Percentiles rank a stretch among this genome's conserved stretches.
Evolutionary conservation across 148 eudicot species (phyloP).

Genomic region (Nepenthes mirabilis): DNA sequence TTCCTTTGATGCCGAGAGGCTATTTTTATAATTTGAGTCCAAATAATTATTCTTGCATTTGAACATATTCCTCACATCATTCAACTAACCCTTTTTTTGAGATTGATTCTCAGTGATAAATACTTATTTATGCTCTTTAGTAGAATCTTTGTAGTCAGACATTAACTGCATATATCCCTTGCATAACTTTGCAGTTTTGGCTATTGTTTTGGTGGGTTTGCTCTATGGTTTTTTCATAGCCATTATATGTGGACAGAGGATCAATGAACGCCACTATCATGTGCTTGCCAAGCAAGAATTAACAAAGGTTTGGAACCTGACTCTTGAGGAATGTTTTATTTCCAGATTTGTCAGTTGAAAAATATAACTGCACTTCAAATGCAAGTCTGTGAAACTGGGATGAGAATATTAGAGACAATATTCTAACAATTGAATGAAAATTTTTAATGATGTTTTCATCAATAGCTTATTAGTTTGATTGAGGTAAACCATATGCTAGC

Average conservation of each 20-base stretch:
- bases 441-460: no score
- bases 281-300: conserved; percentile 98
- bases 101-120: background rate
- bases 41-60: no score
- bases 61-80: no score
- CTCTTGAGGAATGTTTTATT: background rate
- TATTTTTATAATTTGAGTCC: no score
- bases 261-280: conserved; percentile 93
- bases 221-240: conserved; percentile 98
- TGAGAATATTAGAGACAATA: no score
- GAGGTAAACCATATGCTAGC: no score
- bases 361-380: background rate
- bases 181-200: conserved; percentile 48
- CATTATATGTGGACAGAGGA: conserved; percentile 94
- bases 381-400: background rate
- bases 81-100: background rate
- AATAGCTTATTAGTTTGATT: no score
- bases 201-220: conserved; percentile 87
- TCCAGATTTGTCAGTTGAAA: background rate
- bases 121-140: background rate
- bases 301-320: conserved; percentile 57
- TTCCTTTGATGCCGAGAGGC: no score
- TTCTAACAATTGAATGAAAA: no score
- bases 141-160: background rate
- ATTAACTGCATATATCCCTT: background rate